phyloP scores from a whole-genome alignment of 2,329 filamentous ascomycete species.

The Botryotinia globosa region DNA sequence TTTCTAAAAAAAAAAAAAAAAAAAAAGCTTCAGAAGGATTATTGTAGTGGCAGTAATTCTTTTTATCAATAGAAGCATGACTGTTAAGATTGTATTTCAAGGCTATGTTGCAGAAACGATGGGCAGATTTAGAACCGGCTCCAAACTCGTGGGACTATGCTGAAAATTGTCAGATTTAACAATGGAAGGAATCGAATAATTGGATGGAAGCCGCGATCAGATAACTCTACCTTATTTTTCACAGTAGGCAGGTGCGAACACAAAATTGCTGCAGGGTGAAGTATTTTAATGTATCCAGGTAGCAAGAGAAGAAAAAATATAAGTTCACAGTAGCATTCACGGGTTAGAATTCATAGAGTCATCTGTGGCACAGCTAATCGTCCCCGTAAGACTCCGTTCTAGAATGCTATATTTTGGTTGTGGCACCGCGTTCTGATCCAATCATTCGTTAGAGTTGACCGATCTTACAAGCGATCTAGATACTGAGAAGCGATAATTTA shows the following conservation, averaged over 20 bases:
- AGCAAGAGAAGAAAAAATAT: background rate
- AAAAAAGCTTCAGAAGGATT: background rate
- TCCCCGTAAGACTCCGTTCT: background rate
- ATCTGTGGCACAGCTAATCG: background rate
- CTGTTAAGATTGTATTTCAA: no score
- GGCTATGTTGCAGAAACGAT: background rate
- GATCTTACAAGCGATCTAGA: background rate
- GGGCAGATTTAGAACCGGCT: background rate
- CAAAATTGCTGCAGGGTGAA: background rate
- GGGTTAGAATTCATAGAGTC: background rate
- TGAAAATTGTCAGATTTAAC: background rate
- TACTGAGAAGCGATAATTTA: background rate
- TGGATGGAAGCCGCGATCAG: background rate
- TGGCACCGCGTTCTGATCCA: no score
- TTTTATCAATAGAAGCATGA: background rate
- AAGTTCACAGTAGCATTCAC: background rate
- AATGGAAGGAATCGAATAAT: background rate
- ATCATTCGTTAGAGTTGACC: background rate
- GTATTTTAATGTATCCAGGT: background rate
- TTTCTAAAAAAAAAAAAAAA: background rate
- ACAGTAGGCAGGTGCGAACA: no score
- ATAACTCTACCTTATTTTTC: background rate
- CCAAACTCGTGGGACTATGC: background rate
- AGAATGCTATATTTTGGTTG: background rate
- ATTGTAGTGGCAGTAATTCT: no score